Base-by-base conservation (phyloP, 2,329 filamentous ascomycete species). In the Calonectria leucothoes region DNA sequence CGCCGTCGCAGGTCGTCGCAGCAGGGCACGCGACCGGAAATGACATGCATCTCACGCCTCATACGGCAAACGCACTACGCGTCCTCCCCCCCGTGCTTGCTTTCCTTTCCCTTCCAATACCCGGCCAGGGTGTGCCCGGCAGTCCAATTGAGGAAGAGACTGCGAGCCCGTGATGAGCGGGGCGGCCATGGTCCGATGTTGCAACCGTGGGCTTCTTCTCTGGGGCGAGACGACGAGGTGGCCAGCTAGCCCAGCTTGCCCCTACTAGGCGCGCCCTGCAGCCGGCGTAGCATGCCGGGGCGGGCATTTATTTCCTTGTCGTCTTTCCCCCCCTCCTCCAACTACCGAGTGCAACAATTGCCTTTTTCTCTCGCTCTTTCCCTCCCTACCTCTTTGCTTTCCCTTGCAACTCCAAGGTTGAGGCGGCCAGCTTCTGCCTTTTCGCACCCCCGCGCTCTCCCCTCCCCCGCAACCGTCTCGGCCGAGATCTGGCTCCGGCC, bases 141-240 rank as follows among this genome's bases (percentile, higher is more conserved):
- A 79, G 74, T 78, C 77, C 77, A 78, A 74, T 73, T 70, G 69
- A 64, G 39, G 27, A 61, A 57, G 55, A 49, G 35, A 31, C 65
- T 72, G 64, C 48, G 39, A 65, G 67, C 69, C 67, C 72, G 73
- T 75, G 73, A 55, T 55, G 48, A 37, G 57, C 31, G 64, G 49
- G 65, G 51, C 45, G 23, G 57, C 68, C 63, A 76, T 77, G 75
- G 70, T 74, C 71, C 76, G 75, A 76, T 74, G 69, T 52, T 59
- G 48, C 52, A 42, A 45, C 25, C 37, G 33, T 20, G 17, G 31
- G 27, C 52, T 37, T 64, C 52, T 37, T 64, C 57, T n/a, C 17
- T 29, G 57, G 57, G 35, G 23, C 23, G 51, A 27, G 49, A n/a
- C 8, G 27, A 23, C 31, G n/a, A 31, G 57, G 27, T 66, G 29